Percentiles rank a stretch among this genome's conserved stretches.
These are phyloP conservation scores for Yamadazyma kitorensis DNA, from an alignment of 805 yeast genomes.

Conservation along the genomic window DNA sequence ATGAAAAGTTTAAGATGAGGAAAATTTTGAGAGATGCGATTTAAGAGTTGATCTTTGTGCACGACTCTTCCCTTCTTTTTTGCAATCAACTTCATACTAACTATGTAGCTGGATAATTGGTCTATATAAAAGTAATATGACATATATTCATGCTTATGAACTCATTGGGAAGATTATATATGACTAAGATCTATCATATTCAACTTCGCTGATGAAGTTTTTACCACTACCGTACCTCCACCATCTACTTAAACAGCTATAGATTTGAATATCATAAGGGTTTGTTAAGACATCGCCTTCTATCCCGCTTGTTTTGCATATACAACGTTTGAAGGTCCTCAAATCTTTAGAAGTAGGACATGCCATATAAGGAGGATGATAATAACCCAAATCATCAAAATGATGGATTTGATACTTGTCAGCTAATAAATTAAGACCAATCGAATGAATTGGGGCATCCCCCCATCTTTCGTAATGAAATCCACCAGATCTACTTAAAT, in stretches of 20 bases:
- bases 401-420: slow-evolving; percentile 40
- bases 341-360: slow-evolving; percentile 38
- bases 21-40: slow-evolving; percentile 9
- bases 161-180: not conserved
- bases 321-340: slow-evolving; percentile 33
- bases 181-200: slow-evolving; percentile 8
- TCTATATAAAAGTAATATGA: not conserved
- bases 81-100: not conserved
- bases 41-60: slow-evolving; percentile 1
- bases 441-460: slow-evolving; percentile 48
- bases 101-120: not conserved
- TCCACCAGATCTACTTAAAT: slow-evolving; percentile 48
- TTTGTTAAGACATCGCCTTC: slow-evolving; percentile 17
- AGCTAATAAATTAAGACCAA: slow-evolving; percentile 31
- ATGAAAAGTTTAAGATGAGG: slow-evolving; percentile 10
- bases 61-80: slow-evolving; percentile 1
- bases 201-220: slow-evolving; percentile 47
- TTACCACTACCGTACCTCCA: slow-evolving; percentile 72
- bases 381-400: slow-evolving; percentile 45
- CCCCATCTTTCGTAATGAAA: slow-evolving; percentile 63
- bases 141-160: not conserved
- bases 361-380: slow-evolving; percentile 40
- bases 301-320: slow-evolving; percentile 24
- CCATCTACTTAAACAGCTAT: slow-evolving; percentile 72
- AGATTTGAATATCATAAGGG: slow-evolving; percentile 44